A percentile compares a stretch with the other conserved stretches of the same genome.
phyloP scores from a whole-genome alignment of 1,284 basidiomycete species.

The Boletus nobilissimus region DNA sequence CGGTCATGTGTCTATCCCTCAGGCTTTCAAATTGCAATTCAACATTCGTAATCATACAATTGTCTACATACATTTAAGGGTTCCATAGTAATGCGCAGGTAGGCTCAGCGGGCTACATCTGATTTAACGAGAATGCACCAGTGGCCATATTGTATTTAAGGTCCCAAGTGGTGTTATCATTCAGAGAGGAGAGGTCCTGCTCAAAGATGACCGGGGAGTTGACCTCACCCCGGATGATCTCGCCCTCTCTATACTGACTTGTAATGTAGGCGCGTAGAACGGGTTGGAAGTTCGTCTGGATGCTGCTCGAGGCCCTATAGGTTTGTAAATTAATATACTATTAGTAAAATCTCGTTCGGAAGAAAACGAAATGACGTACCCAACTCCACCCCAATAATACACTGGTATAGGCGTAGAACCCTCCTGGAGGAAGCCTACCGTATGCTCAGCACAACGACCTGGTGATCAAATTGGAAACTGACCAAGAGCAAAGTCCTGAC shows the following conservation, averaged over 20 bases:
- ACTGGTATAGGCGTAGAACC: neutral
- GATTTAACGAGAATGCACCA: neutral
- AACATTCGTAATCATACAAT: neutral
- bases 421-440: neutral
- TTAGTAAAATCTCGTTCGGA: neutral
- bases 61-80: neutral
- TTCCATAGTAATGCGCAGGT: neutral
- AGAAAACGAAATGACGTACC: neutral
- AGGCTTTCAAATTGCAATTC: too few relatives aligned
- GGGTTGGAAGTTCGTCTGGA: neutral
- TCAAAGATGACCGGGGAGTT: neutral
- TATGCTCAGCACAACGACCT: neutral
- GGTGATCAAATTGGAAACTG: neutral
- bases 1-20: too few relatives aligned
- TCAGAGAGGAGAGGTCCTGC: neutral
- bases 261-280: neutral
- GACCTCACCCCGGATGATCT: neutral
- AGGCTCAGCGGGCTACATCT: too few relatives aligned
- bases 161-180: neutral
- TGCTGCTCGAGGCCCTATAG: neutral
- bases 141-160: fast-evolving
- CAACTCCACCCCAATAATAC: neutral
- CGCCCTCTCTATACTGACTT: fast-evolving
- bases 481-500: neutral
- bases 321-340: neutral